phyloP scores from a whole-genome alignment of 345 rosid species.

The Camelina hispida region DNA sequence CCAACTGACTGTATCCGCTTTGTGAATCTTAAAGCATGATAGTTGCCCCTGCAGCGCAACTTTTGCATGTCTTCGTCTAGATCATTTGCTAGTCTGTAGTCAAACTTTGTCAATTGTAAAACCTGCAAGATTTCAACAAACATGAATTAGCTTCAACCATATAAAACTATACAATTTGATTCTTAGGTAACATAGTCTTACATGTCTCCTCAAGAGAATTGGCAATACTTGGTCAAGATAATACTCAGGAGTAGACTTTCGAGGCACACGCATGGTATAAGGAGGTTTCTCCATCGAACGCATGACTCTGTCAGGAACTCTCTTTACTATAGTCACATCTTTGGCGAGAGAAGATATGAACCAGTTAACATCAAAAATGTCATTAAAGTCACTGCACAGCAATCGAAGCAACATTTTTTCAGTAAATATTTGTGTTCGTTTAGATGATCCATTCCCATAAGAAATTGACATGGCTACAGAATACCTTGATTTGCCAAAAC shows the following conservation, averaged over 20 bases:
- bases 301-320: constrained; percentile 94
- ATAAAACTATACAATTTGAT: constrained; percentile 12
- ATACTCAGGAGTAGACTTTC: constrained; percentile 93
- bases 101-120: constrained; percentile 96
- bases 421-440: constrained; percentile 2
- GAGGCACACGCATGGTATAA: constrained; percentile 94
- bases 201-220: constrained; percentile 76
- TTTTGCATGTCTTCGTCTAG: constrained; percentile 88
- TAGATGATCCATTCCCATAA: background rate
- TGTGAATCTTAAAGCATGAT: constrained; percentile 87
- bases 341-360: constrained; percentile 87
- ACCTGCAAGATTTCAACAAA: constrained; percentile 63
- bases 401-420: constrained; percentile 18
- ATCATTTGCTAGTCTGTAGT: constrained; percentile 89
- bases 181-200: constrained; percentile 48
- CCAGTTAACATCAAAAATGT: constrained; percentile 90
- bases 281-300: constrained; percentile 97
- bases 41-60: constrained; percentile 93
- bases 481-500: constrained; percentile 8
- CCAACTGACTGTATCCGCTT: constrained; percentile 84
- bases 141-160: constrained; percentile 4
- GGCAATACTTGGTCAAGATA: constrained; percentile 97
- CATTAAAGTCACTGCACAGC: constrained; percentile 82
- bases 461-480: background rate
- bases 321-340: constrained; percentile 91